Evolutionary conservation across 1,284 basidiomycete species (phyloP).

Genomic region (Malassezia obtusa): DNA sequence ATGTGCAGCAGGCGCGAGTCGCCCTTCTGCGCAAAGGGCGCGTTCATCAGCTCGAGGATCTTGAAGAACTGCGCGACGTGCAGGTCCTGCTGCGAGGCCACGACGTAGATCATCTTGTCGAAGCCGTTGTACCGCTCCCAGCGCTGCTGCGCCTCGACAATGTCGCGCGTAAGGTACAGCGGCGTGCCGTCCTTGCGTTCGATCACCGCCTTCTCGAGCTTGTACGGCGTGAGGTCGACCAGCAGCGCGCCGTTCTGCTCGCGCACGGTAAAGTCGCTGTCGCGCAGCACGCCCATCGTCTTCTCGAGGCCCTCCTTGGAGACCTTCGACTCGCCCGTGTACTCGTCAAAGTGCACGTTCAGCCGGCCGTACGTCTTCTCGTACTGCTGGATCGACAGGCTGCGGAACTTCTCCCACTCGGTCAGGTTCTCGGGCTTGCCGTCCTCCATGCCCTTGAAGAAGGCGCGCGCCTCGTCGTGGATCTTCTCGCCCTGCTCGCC

Average conservation of each 20-base stretch:
- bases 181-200: conserved; percentile 92
- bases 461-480: conserved; percentile 72
- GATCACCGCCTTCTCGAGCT: conserved; percentile 76
- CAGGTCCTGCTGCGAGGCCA: conserved; percentile 86
- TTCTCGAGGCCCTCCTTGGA: conserved; percentile 66
- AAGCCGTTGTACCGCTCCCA: conserved; percentile 56
- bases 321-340: conserved; percentile 86
- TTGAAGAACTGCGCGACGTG: conserved; percentile 92
- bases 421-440: conserved; percentile 65
- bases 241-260: conserved; percentile 44
- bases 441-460: conserved; percentile 96
- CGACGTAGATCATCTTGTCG: conserved; percentile 97
- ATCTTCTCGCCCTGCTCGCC: conserved; percentile 59
- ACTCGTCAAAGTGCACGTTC: conserved; percentile 87
- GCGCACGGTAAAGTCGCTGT: conserved; percentile 21
- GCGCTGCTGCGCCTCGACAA: conserved; percentile 84
- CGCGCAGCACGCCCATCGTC: conserved; percentile 25
- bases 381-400: conserved; percentile 83
- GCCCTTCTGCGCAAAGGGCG: conserved; percentile 63
- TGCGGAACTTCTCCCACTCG: conserved; percentile 88
- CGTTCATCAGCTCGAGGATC: conserved; percentile 79
- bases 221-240: conserved; percentile 41
- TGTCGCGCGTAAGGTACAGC: conserved; percentile 96
- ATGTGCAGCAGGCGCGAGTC: conserved; percentile 65
- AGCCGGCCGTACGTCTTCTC: conserved; percentile 77